Percentiles rank a stretch among this genome's conserved stretches.
Evolutionary conservation across 495 filamentous ascomycete species (phyloP).

Genomic region (Darksidea phi): DNA sequence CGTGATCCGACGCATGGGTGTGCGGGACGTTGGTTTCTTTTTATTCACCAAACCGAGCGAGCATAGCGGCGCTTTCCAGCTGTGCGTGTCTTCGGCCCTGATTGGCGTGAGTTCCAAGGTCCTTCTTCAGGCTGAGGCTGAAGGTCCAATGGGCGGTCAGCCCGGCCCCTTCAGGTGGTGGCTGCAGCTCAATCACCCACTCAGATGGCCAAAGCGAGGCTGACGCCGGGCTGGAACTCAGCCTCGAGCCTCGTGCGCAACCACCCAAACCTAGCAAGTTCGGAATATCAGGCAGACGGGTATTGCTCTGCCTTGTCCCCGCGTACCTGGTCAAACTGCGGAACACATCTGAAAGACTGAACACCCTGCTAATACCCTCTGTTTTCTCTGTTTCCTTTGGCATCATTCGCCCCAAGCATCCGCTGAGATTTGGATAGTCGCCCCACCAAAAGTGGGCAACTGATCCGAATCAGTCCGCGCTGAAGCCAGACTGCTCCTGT

Average conservation of each 20-base stretch:
- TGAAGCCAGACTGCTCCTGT: conserved; percentile 3
- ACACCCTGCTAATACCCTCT: conserved; percentile 1
- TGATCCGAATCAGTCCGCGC: conserved; percentile 21
- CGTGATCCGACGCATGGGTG: conserved; percentile 29
- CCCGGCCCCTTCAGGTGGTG: conserved; percentile 30
- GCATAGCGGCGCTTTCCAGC: conserved; percentile 23
- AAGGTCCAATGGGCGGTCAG: conserved; percentile 30
- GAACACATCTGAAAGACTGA: conserved; percentile 6
- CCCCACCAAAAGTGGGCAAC: conserved; percentile 21
- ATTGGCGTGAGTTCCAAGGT: no score
- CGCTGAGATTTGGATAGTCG: conserved; percentile 4
- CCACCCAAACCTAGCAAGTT: conserved; percentile 17
- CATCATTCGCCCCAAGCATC: conserved; percentile 2
- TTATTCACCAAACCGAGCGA: conserved; percentile 22
- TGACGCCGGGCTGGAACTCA: conserved; percentile 38
- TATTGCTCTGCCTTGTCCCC: conserved; percentile 20
- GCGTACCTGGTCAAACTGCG: conserved; percentile 10
- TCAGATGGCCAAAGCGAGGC: conserved; percentile 38
- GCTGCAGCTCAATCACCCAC: conserved; percentile 32
- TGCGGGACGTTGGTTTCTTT: conserved; percentile 31
- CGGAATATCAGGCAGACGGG: conserved; percentile 37
- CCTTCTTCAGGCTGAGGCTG: conserved; percentile 19
- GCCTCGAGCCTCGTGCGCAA: conserved; percentile 35
- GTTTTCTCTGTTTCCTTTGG: background rate
- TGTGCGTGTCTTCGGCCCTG: conserved; percentile 6